Evolutionary conservation across 768 basidiomycete species (phyloP).

Genomic region (Suillus brevipes): DNA sequence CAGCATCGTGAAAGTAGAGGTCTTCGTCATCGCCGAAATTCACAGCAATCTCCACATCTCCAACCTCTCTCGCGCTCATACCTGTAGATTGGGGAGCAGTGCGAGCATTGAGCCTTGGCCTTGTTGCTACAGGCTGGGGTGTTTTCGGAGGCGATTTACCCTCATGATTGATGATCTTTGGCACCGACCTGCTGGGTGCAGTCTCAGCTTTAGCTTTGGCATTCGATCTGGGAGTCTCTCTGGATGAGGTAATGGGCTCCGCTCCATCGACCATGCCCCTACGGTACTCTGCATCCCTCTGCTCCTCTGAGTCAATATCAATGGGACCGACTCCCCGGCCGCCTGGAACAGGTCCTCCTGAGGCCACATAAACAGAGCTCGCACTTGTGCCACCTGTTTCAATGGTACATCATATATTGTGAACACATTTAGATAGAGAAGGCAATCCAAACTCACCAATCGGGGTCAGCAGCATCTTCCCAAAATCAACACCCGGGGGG

Average conservation of each 20-base stretch:
- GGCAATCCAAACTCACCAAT: not conserved
- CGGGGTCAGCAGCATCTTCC: conserved; percentile 34
- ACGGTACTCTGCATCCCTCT: conserved; percentile 17
- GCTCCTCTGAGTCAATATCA: conserved; percentile 24
- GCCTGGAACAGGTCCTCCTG: conserved; percentile 30
- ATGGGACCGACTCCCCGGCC: conserved; percentile 29
- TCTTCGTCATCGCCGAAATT: conserved; percentile 15
- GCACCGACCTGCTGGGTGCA: not conserved
- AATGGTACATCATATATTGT: not conserved
- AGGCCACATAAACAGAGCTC: not conserved
- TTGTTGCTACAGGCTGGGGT: conserved; percentile 9
- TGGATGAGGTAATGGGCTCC: not conserved
- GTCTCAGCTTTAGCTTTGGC: not conserved
- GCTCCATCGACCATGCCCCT: not conserved
- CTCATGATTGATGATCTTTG: not conserved
- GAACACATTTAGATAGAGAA: not conserved
- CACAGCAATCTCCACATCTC: conserved; percentile 30
- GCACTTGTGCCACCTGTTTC: not conserved
- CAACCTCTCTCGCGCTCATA: conserved; percentile 20
- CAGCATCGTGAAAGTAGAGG: conserved; percentile 10
- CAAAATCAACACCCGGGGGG: conserved; percentile 68
- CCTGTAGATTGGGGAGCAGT: conserved; percentile 15
- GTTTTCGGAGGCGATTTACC: conserved; percentile 12
- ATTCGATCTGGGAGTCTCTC: not conserved
- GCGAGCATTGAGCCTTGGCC: conserved; percentile 9